Evolutionary conservation across 257 asterid genomes (phyloP), one percentile per base, ranked within the genome.

Genomic region (Scutellaria baicalensis): DNA sequence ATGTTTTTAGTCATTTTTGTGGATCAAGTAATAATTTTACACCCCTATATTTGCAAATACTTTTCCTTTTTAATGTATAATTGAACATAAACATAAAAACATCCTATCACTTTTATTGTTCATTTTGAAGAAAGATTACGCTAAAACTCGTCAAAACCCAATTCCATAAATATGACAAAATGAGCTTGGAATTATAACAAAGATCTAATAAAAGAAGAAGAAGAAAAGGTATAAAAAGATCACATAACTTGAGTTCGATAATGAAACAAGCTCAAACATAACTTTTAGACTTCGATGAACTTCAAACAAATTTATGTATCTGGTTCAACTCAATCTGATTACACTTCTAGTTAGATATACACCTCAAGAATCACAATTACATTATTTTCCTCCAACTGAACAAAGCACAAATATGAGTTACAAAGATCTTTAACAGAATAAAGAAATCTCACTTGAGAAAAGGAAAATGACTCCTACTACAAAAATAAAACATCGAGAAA

Each of bases 401-500:
- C 20, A 74, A 39, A 68, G 50, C 49, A 61, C 74, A 75, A 55
- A 38, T 16, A 23, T 17, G 17, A 59, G 18, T 21, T 56, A 50
- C 70, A 64, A 40, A 40, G 45, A 40, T 8, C 12, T 1, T 7
- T 9, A 0, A 64, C 18, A 20, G 12, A 20, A 1, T 38, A 38
- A 13, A 9, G 21, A 36, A 59, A 17, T 33, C 45, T 12, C 61
- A 59, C 56, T 59, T 13, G 2, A 16, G 68, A 39, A 31, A 59
- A 51, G 21, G 33, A 36, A 62, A 39, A 75, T 23, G 68, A 81
- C 80, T 68, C 81, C 43, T 27, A 39, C 73, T 77, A 75, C 84
- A 79, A 80, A 81, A 82, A 79, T 27, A 77, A 79, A 77, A 74
- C 78, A 74, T 49, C 56, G 59, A 67, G 63, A 57, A 73, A 66